These are phyloP conservation scores for Gloeophyllum trabeum DNA, from an alignment of 768 basidiomycete genomes.

Conservation along the genomic window DNA sequence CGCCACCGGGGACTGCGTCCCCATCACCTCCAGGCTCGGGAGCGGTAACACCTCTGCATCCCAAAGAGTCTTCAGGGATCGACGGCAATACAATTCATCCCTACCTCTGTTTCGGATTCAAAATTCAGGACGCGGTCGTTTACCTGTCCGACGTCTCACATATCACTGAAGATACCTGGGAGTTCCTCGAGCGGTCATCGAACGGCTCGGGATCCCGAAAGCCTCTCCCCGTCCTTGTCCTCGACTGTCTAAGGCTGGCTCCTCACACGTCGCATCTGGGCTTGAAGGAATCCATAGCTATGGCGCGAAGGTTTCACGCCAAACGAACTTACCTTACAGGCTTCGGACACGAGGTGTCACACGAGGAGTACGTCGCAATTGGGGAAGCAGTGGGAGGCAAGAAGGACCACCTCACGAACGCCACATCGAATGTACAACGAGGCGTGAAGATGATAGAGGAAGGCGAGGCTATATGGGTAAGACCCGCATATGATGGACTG, in stretches of 20 bases:
- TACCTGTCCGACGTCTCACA: slow-evolving; percentile 80
- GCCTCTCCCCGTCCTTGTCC: slow-evolving; percentile 45
- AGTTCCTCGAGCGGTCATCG: slow-evolving; percentile 23
- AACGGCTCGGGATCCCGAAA: slow-evolving; percentile 12
- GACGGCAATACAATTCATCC: slow-evolving; percentile 30
- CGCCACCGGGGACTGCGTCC: slow-evolving; percentile 23
- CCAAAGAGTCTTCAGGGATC: slow-evolving; percentile 1
- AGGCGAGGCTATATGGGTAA: slow-evolving; percentile 42
- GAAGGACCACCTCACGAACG: slow-evolving; percentile 9
- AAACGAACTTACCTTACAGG: slow-evolving; percentile 61
- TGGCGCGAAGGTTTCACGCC: slow-evolving; percentile 47
- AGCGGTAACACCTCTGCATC: slow-evolving; percentile 20
- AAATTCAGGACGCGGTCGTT: slow-evolving; percentile 49
- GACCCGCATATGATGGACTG: slow-evolving; percentile 71
- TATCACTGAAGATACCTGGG: slow-evolving; percentile 69
- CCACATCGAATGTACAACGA: slow-evolving; percentile 8
- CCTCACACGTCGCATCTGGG: slow-evolving; percentile 76
- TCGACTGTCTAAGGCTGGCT: slow-evolving; percentile 64
- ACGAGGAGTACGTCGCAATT: slow-evolving; percentile 67
- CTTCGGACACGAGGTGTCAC: slow-evolving; percentile 66
- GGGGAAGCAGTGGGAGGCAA: slow-evolving; percentile 36
- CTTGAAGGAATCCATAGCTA: slow-evolving; percentile 45
- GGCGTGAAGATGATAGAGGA: slow-evolving; percentile 34
- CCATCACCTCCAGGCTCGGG: slow-evolving; percentile 15
- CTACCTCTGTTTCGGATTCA: slow-evolving; percentile 60